Evolutionary conservation across 1,139 yeast species (phyloP), one percentile per base, ranked within the genome.

Genomic region (Pneumocystis jirovecii): DNA sequence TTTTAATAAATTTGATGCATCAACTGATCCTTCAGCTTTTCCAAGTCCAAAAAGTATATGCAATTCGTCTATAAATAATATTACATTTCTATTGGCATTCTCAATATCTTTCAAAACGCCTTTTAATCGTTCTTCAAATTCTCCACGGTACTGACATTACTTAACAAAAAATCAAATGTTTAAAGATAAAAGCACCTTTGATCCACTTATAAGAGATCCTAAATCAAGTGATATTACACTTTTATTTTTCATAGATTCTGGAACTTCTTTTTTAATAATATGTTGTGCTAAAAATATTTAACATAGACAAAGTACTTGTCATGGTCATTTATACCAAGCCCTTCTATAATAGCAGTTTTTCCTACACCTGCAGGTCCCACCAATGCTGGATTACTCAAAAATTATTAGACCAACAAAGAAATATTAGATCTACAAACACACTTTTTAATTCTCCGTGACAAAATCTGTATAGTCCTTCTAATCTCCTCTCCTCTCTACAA

Each of bases 271-370:
- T 67, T 87, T 84, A 19, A 89, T 84, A 65, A 93, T 90, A 71
- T 97, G 78, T 76, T 93, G 97, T 0, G 97, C 97, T 60, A 39
- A 25, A 25, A 50, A 50, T 12, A 25, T 15, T 50, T 50, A 45
- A 40, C 25, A 37, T 21, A 12, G 29, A 31, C 10, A 60, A 25
- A 25, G 29, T 5, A 25, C 6, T n/a, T 42, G 4, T 31, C 21
- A 60, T 25, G 25, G 5, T 29, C 2, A 25, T 39, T 25, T 60
- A 31, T 29, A 60, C 61, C 61, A 64, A 93, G 79, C 0, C 97
- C 98, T 75, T 93, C 98, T 84, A 93, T 87, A 65, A 93, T 85
- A 5, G 97, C 95, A 0, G 97, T 93, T 76, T 93, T 93, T 77
- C 98, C 98, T 0, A 96, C 95, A 76, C 98, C 98, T 0, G 98